Base-by-base conservation (phyloP, 1,139 yeast species). In the Yamadazyma sp. region DNA sequence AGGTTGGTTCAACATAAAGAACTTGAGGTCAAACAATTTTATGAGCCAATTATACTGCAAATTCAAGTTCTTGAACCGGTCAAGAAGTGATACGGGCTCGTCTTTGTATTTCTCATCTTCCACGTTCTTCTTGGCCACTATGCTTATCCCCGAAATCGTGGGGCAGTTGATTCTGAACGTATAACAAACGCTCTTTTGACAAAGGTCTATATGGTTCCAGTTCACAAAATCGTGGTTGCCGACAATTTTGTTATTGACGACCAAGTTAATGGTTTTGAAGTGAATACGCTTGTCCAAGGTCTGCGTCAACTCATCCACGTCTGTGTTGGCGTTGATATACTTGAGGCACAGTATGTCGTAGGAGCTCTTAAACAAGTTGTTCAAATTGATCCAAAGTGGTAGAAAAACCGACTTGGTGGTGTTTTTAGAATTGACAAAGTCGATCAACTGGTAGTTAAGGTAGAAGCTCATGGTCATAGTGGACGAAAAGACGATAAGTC, bases 1-100 rank as follows among this genome's bases (percentile, higher is more conserved):
- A 3, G 53, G 53, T 25, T 49, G 53, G 28, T 48, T 48, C 20
- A 49, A 24, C 4, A 47, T 37, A 31, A 49, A 49, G 5, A 39
- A 12, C 17, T 44, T 42, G 17, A 38, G 31, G 24, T 50, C 43
- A 10, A 50, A 30, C 6, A 50, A 14, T 22, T 49, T 49, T 7
- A 49, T 46, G 3, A 42, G 41, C 54, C 54, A 49, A 7, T 30
- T 17, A 17, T 32, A 41, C n/a, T 37, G 18, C 2, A 49, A 39
- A 12, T 47, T 35, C 10, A 48, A 25, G 14, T 37, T 23, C 20
- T 24, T 22, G 25, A 38, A 31, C 2, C 23, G 18, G 17, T 31
- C 16, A 7, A 34, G 10, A 12, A 27, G 20, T 3, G 31, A 26
- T 3, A 22, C n/a, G 4, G 23, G 18, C 11, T 33, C 22, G 10